Conservation (phyloP, 805 yeast species). For the Yarrowia sp. region DNA sequence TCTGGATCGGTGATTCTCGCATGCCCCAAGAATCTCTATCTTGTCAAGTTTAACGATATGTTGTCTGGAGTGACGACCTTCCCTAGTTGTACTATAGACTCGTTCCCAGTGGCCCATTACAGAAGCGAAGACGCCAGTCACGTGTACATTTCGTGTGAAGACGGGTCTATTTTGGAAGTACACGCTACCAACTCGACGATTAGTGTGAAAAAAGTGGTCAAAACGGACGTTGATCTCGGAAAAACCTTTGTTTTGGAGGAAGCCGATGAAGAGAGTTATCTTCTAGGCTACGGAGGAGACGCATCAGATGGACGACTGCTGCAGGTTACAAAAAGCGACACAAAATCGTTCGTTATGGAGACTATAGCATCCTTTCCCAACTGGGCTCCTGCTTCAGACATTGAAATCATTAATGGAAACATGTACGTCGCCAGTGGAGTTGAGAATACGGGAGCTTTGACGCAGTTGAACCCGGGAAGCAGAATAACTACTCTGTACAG, state of each 20-base stretch:
- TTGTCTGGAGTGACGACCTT: conserved; percentile 10
- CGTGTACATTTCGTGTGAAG: conserved; percentile 9
- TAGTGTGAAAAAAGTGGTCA: background rate
- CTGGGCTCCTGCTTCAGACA: conserved; percentile 25
- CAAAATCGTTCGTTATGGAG: background rate
- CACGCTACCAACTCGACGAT: background rate
- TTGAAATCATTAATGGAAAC: conserved; percentile 8
- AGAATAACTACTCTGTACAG: background rate
- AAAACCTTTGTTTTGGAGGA: conserved; percentile 4
- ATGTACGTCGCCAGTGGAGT: conserved; percentile 17
- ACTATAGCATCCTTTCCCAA: conserved; percentile 11
- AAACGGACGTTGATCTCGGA: background rate
- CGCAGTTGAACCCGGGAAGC: background rate
- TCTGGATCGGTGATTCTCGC: conserved; percentile 19
- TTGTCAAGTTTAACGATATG: conserved; percentile 16
- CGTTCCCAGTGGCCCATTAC: background rate
- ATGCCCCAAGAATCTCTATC: background rate
- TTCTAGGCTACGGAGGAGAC: conserved; percentile 20
- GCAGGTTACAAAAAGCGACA: background rate
- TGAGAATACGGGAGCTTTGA: background rate
- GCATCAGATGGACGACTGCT: conserved; percentile 3
- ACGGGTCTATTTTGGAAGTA: conserved; percentile 4
- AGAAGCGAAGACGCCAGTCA: background rate
- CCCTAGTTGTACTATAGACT: background rate
- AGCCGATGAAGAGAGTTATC: conserved; percentile 11